A percentile compares a stretch with the other conserved stretches of the same genome.
Evolutionary conservation across 371 early-diverging fungal species (phyloP).

Genomic region (Rhizopus sp.): DNA sequence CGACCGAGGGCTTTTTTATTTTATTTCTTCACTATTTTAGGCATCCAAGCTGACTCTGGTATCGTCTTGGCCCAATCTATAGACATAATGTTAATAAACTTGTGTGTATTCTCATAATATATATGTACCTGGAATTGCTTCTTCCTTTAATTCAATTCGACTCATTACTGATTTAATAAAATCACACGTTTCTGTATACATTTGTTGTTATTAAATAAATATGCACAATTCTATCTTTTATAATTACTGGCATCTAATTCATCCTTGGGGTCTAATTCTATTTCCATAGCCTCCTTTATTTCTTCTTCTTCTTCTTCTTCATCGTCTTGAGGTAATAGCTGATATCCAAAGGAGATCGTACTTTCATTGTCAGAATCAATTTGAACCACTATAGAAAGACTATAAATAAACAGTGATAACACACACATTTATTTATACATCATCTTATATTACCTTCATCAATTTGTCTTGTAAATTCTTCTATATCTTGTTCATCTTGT

Average conservation of each 20-base stretch:
- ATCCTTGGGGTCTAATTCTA: constrained; percentile 20
- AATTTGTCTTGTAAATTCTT: constrained; percentile 41
- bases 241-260: constrained; percentile 24
- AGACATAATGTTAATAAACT: no score
- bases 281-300: constrained; percentile 13
- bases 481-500: constrained; percentile 25
- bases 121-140: constrained; percentile 40
- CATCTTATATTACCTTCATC: constrained; percentile 25
- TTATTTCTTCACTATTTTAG: constrained; percentile 1
- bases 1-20: no score
- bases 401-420: neutral
- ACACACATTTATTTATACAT: neutral
- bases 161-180: constrained; percentile 43
- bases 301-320: constrained; percentile 20
- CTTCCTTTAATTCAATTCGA: constrained; percentile 32
- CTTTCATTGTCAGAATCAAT: constrained; percentile 22
- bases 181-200: constrained; percentile 30
- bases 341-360: constrained; percentile 24
- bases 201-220: neutral
- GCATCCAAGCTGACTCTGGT: constrained; percentile 45
- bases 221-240: neutral
- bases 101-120: neutral
- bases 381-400: constrained; percentile 16
- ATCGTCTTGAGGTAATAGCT: constrained; percentile 39
- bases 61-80: constrained; percentile 44